A percentile compares a stretch with the other conserved stretches of the same genome.
phyloP scores from a whole-genome alignment of 2,329 filamentous ascomycete genomes.

The Conoideocrella luteorostrata region DNA sequence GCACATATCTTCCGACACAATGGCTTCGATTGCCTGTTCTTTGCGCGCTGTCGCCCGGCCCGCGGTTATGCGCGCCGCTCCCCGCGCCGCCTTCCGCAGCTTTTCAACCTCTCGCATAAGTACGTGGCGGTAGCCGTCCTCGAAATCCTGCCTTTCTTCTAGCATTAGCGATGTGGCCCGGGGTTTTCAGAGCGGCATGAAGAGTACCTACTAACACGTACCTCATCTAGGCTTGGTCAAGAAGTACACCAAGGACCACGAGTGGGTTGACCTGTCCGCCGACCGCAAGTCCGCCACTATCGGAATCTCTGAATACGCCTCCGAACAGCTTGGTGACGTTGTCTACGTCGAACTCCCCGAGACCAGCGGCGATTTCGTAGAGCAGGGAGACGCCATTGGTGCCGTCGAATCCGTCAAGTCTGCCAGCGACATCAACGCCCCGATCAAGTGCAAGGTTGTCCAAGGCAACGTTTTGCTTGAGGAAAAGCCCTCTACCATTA shows the following conservation, averaged over 20 bases:
- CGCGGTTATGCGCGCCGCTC: constrained; percentile 31
- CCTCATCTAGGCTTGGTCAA: constrained; percentile 52
- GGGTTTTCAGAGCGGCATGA: no score
- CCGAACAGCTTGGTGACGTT: constrained; percentile 87
- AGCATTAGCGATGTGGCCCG: no score
- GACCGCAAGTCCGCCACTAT: constrained; percentile 75
- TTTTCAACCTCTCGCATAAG: constrained; percentile 35
- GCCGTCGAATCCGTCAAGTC: constrained; percentile 98
- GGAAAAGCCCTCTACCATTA: constrained; percentile 81
- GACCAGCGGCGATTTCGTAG: constrained; percentile 55
- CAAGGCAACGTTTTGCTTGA: constrained; percentile 70
- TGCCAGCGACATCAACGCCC: constrained; percentile 93
- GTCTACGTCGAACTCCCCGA: constrained; percentile 94
- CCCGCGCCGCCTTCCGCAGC: constrained; percentile 35
- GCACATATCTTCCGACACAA: constrained; percentile 26
- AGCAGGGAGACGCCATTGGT: constrained; percentile 76
- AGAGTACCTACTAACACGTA: not conserved
- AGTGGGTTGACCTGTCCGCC: constrained; percentile 87
- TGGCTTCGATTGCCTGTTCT: constrained; percentile 57
- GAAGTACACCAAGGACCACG: constrained; percentile 94
- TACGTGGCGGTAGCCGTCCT: constrained; percentile 19
- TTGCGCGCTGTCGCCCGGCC: constrained; percentile 42
- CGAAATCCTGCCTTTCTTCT: not conserved
- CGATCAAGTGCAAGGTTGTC: constrained; percentile 69
- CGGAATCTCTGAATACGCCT: constrained; percentile 88